Evolutionary conservation across 441 rosid genomes (phyloP), one percentile per base, ranked within the genome.

Genomic region (Corymbia calophylla): DNA sequence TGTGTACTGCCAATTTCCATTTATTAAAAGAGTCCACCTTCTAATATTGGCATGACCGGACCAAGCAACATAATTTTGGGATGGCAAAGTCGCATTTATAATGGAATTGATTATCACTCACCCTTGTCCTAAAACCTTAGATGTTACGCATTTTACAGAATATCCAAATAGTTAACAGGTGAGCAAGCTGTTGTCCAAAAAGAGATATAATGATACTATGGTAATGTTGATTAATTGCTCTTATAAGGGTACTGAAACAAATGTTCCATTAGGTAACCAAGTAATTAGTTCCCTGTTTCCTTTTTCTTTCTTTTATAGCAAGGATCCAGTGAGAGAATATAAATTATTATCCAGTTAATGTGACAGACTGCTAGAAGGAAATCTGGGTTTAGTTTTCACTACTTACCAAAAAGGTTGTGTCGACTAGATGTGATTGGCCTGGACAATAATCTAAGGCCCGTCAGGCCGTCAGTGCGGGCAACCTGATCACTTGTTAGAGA

Each of bases 401-500:
- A n/a, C 87, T 55, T 35, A 53, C 29, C 47, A 31, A 35, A 53
- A 51, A 86, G 62, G 39, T 31, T 44, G n/a, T 23, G 84, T 47
- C 51, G 12, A 39, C 84, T 44, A 77, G 84, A 77, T 9, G n/a
- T 39, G 51, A 12, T 73, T 44, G 51, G 17, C 51, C 51, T 77
- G 51, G 84, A 39, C n/a, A 6, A 62, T 44, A 77, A 23, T 44
- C 84, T 77, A 77, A 77, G 51, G 84, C 51, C 18, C 2, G 6
- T 77, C 51, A 12, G n/a, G 84, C 84, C 3, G 0, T 77, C 3
- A 5, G 51, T 0, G 3, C 3, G 3, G 84, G 84, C 51, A 44
- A 77, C n/a, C 29, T 23, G 17, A 73, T 73, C 84, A 73, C 39
- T 73, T 73, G 21, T 17, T 35, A 73, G 19, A 39, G 9, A 73